Conservation (phyloP, 192 early-diverging fungal species). For the Coemansia sp. region DNA sequence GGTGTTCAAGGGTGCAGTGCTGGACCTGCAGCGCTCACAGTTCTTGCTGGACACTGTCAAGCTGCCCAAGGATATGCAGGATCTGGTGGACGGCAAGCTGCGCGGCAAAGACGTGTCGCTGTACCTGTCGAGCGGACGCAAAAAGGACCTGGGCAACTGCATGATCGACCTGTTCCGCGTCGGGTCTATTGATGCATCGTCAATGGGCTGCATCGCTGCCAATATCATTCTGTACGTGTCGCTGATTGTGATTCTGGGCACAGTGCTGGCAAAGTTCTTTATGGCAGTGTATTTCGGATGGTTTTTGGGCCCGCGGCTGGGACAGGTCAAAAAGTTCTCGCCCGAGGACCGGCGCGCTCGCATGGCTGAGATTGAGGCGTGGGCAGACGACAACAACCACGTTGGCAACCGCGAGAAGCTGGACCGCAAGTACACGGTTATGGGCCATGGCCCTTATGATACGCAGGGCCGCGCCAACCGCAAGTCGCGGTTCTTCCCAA, state of each 20-base stretch:
- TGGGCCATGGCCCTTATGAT: constrained; percentile 17
- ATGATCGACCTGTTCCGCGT: constrained; percentile 76
- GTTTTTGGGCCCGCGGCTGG: constrained; percentile 75
- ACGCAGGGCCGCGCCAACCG: constrained; percentile 28
- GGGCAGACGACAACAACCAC: constrained; percentile 70
- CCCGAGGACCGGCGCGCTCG: constrained; percentile 69
- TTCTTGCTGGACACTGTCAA: constrained; percentile 59
- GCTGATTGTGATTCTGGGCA: constrained; percentile 64
- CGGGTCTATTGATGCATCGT: constrained; percentile 73
- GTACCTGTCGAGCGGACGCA: constrained; percentile 54
- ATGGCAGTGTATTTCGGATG: constrained; percentile 79
- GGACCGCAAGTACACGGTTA: constrained; percentile 51
- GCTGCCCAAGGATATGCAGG: constrained; percentile 20
- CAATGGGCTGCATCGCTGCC: constrained; percentile 78
- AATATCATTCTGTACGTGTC: constrained; percentile 79
- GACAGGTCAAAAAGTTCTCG: constrained; percentile 65
- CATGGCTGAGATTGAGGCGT: constrained; percentile 69
- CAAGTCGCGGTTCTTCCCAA: constrained; percentile 54
- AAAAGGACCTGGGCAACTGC: constrained; percentile 62
- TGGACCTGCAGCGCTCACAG: constrained; percentile 65
- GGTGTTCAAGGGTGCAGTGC: constrained; percentile 74
- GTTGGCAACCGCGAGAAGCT: constrained; percentile 40
- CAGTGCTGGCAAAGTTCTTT: constrained; percentile 68
- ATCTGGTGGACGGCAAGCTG: constrained; percentile 46
- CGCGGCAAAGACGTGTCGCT: constrained; percentile 55